Conservation (phyloP, 1,284 basidiomycete species). For the Ustanciosporium gigantosporum region DNA sequence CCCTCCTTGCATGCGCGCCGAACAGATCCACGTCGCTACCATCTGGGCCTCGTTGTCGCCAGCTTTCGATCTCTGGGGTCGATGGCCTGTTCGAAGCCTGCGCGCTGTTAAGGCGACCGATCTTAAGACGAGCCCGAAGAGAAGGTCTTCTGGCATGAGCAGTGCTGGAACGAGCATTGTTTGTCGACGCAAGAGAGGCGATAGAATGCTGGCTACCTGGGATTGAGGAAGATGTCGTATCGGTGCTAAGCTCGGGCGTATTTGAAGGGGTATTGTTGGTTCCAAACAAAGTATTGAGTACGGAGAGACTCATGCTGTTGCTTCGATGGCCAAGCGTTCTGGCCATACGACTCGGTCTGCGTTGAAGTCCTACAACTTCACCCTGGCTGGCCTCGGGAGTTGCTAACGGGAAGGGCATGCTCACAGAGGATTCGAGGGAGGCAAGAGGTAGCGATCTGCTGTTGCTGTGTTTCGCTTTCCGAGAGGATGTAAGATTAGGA, state of each 20-base stretch:
- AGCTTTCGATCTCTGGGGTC: slow-evolving; percentile 44
- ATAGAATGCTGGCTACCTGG: too few relatives aligned
- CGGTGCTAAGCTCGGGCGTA: too few relatives aligned
- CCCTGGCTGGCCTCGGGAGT: not conserved
- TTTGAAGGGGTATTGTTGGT: too few relatives aligned
- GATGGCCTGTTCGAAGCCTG: slow-evolving; percentile 9
- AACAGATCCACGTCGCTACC: not conserved
- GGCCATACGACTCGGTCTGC: slow-evolving; percentile 4
- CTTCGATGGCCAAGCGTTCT: slow-evolving; percentile 19
- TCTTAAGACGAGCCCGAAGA: slow-evolving; percentile 9
- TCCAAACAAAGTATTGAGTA: slow-evolving; percentile 18
- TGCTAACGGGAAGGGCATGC: slow-evolving; percentile 2
- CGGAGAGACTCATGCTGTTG: slow-evolving; percentile 33
- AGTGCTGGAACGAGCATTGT: not conserved
- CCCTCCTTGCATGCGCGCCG: not conserved
- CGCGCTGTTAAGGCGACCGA: slow-evolving; percentile 3
- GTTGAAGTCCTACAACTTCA: slow-evolving; percentile 4
- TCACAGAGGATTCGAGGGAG: slow-evolving; percentile 4
- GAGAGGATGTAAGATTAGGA: too few relatives aligned
- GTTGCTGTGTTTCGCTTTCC: slow-evolving; percentile 14
- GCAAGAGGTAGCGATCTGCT: slow-evolving; percentile 15
- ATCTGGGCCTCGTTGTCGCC: slow-evolving; percentile 12
- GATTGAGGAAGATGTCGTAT: too few relatives aligned
- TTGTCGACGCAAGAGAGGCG: not conserved
- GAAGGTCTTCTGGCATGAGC: slow-evolving; percentile 13